phyloP scores from a whole-genome alignment of 805 yeast genomes.

The Candida sakaeoensis region DNA sequence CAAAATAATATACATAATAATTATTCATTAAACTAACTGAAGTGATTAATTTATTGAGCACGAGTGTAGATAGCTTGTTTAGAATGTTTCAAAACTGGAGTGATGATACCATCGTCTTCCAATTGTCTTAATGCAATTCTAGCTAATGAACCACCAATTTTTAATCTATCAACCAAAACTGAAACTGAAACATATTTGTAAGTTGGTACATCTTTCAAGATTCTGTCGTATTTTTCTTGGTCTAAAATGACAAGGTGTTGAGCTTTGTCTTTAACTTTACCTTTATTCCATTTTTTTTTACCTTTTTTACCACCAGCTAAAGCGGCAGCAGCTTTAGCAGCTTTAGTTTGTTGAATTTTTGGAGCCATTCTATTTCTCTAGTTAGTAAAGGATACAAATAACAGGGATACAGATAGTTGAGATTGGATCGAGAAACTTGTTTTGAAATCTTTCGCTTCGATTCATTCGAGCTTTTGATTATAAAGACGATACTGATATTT shows the following conservation, averaged over 20 bases:
- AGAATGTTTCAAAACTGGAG: conserved; percentile 91
- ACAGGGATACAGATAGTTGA: too few relatives aligned
- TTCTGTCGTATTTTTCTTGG: conserved; percentile 99
- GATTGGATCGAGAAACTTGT: too few relatives aligned
- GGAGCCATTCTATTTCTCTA: conserved; percentile 80
- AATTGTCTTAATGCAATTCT: conserved; percentile 96
- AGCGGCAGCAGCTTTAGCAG: conserved; percentile 99
- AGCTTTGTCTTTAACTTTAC: conserved; percentile 99
- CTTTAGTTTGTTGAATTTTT: conserved; percentile 98
- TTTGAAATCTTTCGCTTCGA: too few relatives aligned
- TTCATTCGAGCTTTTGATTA: too few relatives aligned
- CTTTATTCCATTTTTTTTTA: conserved; percentile 99
- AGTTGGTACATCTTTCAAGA: conserved; percentile 98
- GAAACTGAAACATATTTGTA: conserved; percentile 98
- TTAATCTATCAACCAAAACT: conserved; percentile 97
- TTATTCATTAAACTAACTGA: conserved; percentile 1
- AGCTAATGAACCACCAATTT: conserved; percentile 98
- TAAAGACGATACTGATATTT: too few relatives aligned
- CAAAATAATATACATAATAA: conserved; percentile 4
- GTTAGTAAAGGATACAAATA: too few relatives aligned
- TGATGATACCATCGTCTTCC: conserved; percentile 92
- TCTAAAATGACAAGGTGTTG: conserved; percentile 96
- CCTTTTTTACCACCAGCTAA: conserved; percentile 99
- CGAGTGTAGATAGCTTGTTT: conserved; percentile 94
- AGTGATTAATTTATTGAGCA: conserved; percentile 41